Conservation (phyloP, 306 rosid genomes). For the Inga oerstediana region DNA sequence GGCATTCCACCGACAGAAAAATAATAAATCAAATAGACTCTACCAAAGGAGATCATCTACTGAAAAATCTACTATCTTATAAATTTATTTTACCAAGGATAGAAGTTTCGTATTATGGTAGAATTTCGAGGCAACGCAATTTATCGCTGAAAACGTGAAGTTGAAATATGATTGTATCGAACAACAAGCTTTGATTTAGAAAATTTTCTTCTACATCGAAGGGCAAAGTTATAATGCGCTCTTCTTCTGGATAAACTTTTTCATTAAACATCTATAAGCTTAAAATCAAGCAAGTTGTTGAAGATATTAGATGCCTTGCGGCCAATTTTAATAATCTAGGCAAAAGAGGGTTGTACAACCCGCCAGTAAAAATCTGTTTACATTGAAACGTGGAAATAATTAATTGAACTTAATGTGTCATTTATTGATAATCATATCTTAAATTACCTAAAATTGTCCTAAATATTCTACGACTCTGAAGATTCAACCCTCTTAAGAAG, state of each 20-base stretch:
- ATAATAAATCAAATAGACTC: not conserved
- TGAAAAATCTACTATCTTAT: not conserved
- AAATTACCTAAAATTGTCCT: not conserved
- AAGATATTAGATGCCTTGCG: not conserved
- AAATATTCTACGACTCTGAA: not conserved
- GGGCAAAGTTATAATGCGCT: not conserved
- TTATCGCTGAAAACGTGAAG: not conserved
- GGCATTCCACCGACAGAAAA: not conserved
- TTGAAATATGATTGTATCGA: not conserved
- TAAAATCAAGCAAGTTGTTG: not conserved
- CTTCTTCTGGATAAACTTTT: not conserved
- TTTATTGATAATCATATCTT: not conserved
- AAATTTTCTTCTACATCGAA: constrained; percentile 1
- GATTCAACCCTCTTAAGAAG: not conserved
- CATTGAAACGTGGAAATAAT: not conserved
- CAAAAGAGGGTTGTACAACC: not conserved
- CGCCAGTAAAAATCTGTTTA: not conserved
- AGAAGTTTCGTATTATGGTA: not conserved
- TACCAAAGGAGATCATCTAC: not conserved
- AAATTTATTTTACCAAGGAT: not conserved
- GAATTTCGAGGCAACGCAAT: not conserved
- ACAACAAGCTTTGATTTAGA: not conserved
- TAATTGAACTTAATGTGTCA: not conserved
- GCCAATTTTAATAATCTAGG: not conserved
- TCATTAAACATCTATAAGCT: not conserved